A percentile compares a stretch with the other conserved stretches of the same genome.
Conservation (phyloP, 2,329 filamentous ascomycete genomes). For the Xylariaceae sp. region DNA sequence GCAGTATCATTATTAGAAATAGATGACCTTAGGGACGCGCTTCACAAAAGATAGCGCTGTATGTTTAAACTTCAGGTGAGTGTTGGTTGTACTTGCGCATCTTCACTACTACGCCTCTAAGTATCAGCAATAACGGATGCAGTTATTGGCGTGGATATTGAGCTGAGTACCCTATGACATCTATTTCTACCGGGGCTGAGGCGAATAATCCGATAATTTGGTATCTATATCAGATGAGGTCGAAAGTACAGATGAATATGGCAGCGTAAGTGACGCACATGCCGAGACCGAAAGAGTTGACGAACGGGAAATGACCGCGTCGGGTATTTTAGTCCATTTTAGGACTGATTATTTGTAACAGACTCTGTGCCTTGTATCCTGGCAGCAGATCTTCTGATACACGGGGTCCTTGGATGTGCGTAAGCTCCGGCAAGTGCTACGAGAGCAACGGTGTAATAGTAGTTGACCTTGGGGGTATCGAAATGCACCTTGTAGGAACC, state of each 20-base stretch:
- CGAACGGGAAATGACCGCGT: neutral
- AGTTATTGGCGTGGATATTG: neutral
- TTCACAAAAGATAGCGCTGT: no score
- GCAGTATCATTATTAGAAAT: no score
- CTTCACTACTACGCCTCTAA: no score
- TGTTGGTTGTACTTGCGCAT: no score
- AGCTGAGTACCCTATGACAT: neutral
- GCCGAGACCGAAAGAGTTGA: neutral
- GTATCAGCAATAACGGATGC: no score
- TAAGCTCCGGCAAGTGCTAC: neutral
- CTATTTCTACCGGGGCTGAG: neutral
- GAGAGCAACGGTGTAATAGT: neutral
- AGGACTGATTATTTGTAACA: conserved; percentile 15
- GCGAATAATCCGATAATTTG: neutral
- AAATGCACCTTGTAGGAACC: neutral
- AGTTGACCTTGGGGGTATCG: neutral
- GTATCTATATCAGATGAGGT: conserved; percentile 21
- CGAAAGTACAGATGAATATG: neutral
- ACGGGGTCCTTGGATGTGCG: conserved; percentile 2
- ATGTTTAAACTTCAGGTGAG: no score
- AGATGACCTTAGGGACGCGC: no score
- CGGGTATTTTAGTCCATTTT: neutral
- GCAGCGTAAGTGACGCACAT: neutral
- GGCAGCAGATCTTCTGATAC: conserved; percentile 27
- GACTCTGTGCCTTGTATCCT: conserved; percentile 19